Evolutionary conservation across 306 rosid genomes (phyloP), one percentile per base, ranked within the genome.

Genomic region (Prosopis cineraria): DNA sequence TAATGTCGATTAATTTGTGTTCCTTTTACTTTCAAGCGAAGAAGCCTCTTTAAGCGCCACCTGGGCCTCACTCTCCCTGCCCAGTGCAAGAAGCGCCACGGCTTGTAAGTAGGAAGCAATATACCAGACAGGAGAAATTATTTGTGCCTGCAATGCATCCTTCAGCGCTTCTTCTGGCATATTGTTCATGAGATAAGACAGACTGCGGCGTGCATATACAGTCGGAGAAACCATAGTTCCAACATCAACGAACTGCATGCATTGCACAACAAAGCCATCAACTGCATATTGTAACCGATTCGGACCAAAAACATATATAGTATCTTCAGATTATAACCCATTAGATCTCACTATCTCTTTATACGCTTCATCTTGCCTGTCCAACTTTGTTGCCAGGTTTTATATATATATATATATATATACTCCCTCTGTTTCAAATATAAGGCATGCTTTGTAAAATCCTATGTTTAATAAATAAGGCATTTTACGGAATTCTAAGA

Each of bases 151-250:
- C 62, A 73, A 22, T 36, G 98, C 98, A 79, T 96, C 99, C 34
- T 82, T 75, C 33, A 93, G 90, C 63, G 97, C 99, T 84, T 93
- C 97, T 63, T 88, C 87, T 19, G 94, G 89, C 98, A 88, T 87
- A 29, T 84, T 89, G 81, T 41, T 86, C 74, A 95, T 75, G 65
- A 95, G 93, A 79, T 89, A 86, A 37, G 89, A 87, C 82, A 95
- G 84, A 81, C 99, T 87, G 24, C 99, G 97, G 30, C 99, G 96
- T n/a, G 98, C 98, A 81, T 75, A 91, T 63, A 96, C 79, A 3
- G 97, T 96, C 0, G 99, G 99, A 27, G 98, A 96, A 71, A 90
- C 79, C 98, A 93, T 91, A 50, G 96, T 91, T 73, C 99, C 99
- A 52, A 85, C 97, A 0, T 82, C 88, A 47, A 93, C 91, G 88